Base-by-base conservation (phyloP, 257 asterid genomes). In the Fraxinus excelsior region DNA sequence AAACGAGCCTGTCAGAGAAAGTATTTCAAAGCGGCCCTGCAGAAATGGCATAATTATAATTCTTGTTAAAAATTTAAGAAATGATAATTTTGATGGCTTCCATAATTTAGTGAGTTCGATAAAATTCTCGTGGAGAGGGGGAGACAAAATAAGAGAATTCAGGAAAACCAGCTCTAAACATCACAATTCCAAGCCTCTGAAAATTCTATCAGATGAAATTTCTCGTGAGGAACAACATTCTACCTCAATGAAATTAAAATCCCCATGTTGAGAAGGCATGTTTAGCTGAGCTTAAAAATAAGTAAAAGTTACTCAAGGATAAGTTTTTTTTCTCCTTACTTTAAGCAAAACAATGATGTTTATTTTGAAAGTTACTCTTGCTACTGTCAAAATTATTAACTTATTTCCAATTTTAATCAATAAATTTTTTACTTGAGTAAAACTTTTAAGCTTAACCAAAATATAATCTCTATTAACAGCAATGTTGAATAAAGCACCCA, bases 1-100 rank as follows among this genome's bases (percentile, higher is more conserved):
- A 76, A 90, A 92, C 21, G 96, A 91, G 62, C 98, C 97, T 1
- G 90, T 86, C 70, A 94, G 87, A 38, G 97, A 92, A 71, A 94
- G 93, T 77, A 94, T 92, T 78, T 94, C 92, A 76, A 92, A 94
- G 38, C 87, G 92, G 44, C 97, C 97, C 98, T 94, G 96, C 76
- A 64, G 62, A 74, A 68, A 76, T 32, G 29, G 46, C 4, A 23
- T 11, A 78, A 79, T 21, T 37, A 66, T 65, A 13, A 37, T 69
- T 75, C 62, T 75, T 25, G 71, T 60, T 73, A 26, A 21, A 66
- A 58, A 16, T 12, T 12, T 16, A 38, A 71, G 21, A 4, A 18
- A 58, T 26, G 34, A 72, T 35, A 53, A 53, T 19, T 53, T 53
- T 53, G 26, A 53, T 2, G 26, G 56, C 64, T 53, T n/a, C 64